phyloP scores from a whole-genome alignment of 305 asterid genomes.

The Fraxinus paxiana region DNA sequence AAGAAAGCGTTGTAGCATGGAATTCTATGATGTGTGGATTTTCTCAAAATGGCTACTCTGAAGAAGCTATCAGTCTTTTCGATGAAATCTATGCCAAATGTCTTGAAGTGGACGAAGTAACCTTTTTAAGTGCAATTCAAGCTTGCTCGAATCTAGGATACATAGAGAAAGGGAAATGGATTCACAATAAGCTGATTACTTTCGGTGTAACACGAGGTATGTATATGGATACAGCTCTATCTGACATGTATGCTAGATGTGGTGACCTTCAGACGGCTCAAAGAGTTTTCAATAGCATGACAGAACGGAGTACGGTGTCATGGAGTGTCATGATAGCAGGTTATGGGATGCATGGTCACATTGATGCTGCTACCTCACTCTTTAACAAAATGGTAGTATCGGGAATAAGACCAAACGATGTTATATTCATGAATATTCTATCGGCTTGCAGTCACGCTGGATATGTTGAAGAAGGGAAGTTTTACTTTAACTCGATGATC shows the following conservation, averaged over 20 bases:
- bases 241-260: slow-evolving; percentile 74
- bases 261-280: slow-evolving; percentile 66
- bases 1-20: slow-evolving; percentile 57
- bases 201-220: slow-evolving; percentile 51
- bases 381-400: slow-evolving; percentile 54
- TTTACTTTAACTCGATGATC: slow-evolving; percentile 54
- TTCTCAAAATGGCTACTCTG: slow-evolving; percentile 55
- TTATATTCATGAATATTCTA: slow-evolving; percentile 64
- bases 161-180: slow-evolving; percentile 65
- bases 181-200: slow-evolving; percentile 63
- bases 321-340: slow-evolving; percentile 80
- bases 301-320: slow-evolving; percentile 47
- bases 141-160: slow-evolving; percentile 70
- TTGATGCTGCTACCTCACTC: slow-evolving; percentile 46
- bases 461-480: slow-evolving; percentile 57
- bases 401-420: slow-evolving; percentile 58
- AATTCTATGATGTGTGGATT: slow-evolving; percentile 78
- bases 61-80: slow-evolving; percentile 58
- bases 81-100: slow-evolving; percentile 41
- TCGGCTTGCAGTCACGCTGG: slow-evolving; percentile 82
- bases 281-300: slow-evolving; percentile 54
- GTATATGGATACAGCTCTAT: slow-evolving; percentile 59
- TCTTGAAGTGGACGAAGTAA: slow-evolving; percentile 61
- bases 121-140: slow-evolving; percentile 65
- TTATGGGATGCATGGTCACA: slow-evolving; percentile 68